These are phyloP conservation scores for Coemansia sp. DNA, from an alignment of 192 early-diverging fungal species.

Conservation along the genomic window DNA sequence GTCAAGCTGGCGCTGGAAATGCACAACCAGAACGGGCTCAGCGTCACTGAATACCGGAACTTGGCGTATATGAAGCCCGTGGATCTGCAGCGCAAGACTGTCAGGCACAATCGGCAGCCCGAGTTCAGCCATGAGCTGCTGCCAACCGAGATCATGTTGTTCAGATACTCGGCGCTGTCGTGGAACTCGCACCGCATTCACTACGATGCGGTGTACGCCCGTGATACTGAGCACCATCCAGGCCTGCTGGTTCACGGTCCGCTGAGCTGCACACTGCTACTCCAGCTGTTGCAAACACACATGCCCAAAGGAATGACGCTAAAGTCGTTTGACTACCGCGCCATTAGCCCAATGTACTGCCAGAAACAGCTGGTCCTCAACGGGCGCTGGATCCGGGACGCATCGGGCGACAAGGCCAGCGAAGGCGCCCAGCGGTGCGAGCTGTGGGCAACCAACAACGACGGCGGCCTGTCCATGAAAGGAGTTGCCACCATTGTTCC, in stretches of 20 bases:
- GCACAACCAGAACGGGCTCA: slow-evolving; percentile 56
- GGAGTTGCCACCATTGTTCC: slow-evolving; percentile 54
- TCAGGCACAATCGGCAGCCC: slow-evolving; percentile 50
- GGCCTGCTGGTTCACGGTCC: slow-evolving; percentile 76
- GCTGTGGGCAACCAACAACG: slow-evolving; percentile 65
- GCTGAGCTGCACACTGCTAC: slow-evolving; percentile 69
- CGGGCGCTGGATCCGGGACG: slow-evolving; percentile 40
- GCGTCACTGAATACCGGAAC: slow-evolving; percentile 62
- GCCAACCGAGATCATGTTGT: slow-evolving; percentile 69
- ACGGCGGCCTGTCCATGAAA: slow-evolving; percentile 69
- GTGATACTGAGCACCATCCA: slow-evolving; percentile 62
- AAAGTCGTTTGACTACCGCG: slow-evolving; percentile 65
- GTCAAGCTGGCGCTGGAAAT: slow-evolving; percentile 65
- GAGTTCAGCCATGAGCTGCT: slow-evolving; percentile 58
- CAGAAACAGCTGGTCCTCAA: slow-evolving; percentile 55
- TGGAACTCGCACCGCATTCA: slow-evolving; percentile 91
- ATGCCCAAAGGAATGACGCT: slow-evolving; percentile 43
- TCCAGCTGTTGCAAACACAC: slow-evolving; percentile 59
- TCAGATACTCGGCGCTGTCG: slow-evolving; percentile 84
- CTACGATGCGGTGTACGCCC: slow-evolving; percentile 72
- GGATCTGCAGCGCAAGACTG: slow-evolving; percentile 19
- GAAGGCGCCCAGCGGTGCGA: slow-evolving; percentile 51
- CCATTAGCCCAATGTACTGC: slow-evolving; percentile 64
- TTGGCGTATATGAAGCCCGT: slow-evolving; percentile 61
- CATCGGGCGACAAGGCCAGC: slow-evolving; percentile 6